Base-by-base conservation (phyloP, 1,284 basidiomycete species). In the Trichosporon sp. region DNA sequence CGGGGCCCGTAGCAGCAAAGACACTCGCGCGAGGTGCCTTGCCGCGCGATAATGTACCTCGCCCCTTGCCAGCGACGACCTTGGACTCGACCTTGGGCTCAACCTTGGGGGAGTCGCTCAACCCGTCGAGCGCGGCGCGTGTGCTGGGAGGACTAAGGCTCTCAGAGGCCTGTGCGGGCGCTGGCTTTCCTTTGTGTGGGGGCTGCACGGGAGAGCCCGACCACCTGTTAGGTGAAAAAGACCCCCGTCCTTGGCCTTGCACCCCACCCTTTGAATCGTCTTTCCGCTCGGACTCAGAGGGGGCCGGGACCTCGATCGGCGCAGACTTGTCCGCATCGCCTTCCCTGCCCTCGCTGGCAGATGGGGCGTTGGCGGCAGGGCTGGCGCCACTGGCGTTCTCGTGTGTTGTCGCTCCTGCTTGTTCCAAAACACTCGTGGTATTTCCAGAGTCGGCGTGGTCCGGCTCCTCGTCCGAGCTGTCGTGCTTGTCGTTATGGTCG, bases 21-120 rank as follows among this genome's bases (percentile, higher is more conserved):
- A 60, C 56, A n/a, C 62, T 66, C 2, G 64, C 68, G 53, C 72
- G 68, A 29, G 70, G 64, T 1, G 68, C 65, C 67, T 73, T 73
- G 65, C 72, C 72, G 13, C 72, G 68, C 44, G 68, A 66, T 42
- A 73, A 34, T 25, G 72, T 73, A 21, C 66, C 66, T 4, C 68
- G 64, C 7, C 66, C 66, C 62, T 60, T 60, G n/a, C 29, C 63
- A 15, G 32, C 15, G 27, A 47, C 27, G 1, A 2, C 60, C 66
- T 62, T 70, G 56, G 58, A 62, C 65, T 18, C 62, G 51, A 25
- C 56, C 63, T 71, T 53, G 23, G 64, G 29, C 29, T 60, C 56
- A 3, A 60, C 56, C 56, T 60, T 60, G 27, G 56, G 29, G 13
- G 56, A 60, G 27, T 60, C 56, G 34, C 47, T 66, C n/a, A 66